A percentile compares a stretch with the other conserved stretches of the same genome.
phyloP scores from a whole-genome alignment of 2,329 filamentous ascomycete genomes.

The Penicillium sp. region DNA sequence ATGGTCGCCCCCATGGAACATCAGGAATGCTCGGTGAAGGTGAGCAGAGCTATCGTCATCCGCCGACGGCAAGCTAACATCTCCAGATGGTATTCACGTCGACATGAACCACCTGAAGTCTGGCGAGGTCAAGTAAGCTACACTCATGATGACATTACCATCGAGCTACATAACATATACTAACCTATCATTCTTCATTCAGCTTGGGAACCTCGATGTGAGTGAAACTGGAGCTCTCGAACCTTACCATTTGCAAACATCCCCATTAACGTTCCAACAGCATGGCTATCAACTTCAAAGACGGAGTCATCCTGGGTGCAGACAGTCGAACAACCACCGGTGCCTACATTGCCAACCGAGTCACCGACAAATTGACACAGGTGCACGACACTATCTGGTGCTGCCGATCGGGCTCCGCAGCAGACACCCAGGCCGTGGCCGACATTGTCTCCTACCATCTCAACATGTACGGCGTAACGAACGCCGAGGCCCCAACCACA shows the following conservation, averaged over 20 bases:
- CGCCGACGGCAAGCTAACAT: slow-evolving; percentile 15
- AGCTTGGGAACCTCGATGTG: slow-evolving; percentile 98
- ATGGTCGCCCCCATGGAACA: slow-evolving; percentile 42
- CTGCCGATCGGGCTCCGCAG: slow-evolving; percentile 94
- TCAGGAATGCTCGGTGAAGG: slow-evolving; percentile 48
- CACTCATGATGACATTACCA: neutral
- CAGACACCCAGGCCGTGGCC: slow-evolving; percentile 95
- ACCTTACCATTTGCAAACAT: slow-evolving; percentile 15
- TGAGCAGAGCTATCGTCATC: slow-evolving; percentile 27
- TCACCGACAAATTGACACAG: slow-evolving; percentile 98
- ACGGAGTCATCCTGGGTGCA: slow-evolving; percentile 93
- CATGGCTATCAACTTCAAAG: slow-evolving; percentile 99
- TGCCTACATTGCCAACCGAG: slow-evolving; percentile 97
- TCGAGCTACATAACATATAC: slow-evolving; percentile 28
- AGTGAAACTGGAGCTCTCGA: slow-evolving; percentile 35
- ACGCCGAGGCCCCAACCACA: slow-evolving; percentile 86
- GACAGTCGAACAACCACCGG: slow-evolving; percentile 97
- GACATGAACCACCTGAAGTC: slow-evolving; percentile 99
- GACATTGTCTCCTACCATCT: slow-evolving; percentile 98
- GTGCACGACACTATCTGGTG: slow-evolving; percentile 99
- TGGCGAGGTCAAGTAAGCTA: slow-evolving; percentile 92
- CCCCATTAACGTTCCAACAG: slow-evolving; percentile 48
- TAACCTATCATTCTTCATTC: slow-evolving; percentile 20
- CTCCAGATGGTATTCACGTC: slow-evolving; percentile 92
- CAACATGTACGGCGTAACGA: slow-evolving; percentile 84